Evolutionary conservation across 441 rosid species (phyloP).

Genomic region (Kokia cookei): DNA sequence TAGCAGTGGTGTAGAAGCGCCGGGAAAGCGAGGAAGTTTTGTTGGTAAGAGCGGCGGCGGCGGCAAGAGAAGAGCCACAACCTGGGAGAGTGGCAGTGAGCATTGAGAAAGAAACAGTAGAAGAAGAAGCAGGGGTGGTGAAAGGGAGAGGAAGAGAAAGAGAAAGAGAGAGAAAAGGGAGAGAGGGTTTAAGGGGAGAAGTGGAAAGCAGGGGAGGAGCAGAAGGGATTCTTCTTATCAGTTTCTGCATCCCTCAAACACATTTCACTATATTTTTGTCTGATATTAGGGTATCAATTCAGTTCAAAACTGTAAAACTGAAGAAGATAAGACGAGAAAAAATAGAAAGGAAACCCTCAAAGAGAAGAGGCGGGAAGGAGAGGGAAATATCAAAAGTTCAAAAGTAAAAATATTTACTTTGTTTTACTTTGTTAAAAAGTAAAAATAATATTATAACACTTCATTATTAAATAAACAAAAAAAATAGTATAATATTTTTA

Average conservation of each 20-base stretch:
- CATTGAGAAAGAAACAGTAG: too few species aligned
- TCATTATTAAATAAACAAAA: too few species aligned
- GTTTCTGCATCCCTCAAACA: slow-evolving; percentile 59
- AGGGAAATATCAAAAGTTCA: too few species aligned
- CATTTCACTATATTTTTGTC: slow-evolving; percentile 35
- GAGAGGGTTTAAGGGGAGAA: slow-evolving; percentile 1
- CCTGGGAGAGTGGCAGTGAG: too few species aligned
- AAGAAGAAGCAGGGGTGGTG: neutral
- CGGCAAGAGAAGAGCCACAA: too few species aligned
- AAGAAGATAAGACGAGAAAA: neutral
- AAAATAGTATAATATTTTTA: too few species aligned
- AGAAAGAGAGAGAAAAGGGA: neutral
- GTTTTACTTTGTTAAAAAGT: too few species aligned
- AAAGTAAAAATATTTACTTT: too few species aligned
- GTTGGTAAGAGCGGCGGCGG: too few species aligned
- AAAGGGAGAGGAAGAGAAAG: slow-evolving; percentile 2
- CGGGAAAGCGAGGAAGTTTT: too few species aligned
- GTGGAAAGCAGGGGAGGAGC: neutral
- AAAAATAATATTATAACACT: too few species aligned
- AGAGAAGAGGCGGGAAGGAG: neutral
- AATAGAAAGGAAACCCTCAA: neutral
- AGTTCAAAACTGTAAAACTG: neutral
- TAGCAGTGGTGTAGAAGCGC: too few species aligned
- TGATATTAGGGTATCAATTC: neutral
- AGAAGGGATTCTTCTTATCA: slow-evolving; percentile 32